Base-by-base conservation (phyloP, 2,329 filamentous ascomycete genomes). In the Fusarium xylarioides region DNA sequence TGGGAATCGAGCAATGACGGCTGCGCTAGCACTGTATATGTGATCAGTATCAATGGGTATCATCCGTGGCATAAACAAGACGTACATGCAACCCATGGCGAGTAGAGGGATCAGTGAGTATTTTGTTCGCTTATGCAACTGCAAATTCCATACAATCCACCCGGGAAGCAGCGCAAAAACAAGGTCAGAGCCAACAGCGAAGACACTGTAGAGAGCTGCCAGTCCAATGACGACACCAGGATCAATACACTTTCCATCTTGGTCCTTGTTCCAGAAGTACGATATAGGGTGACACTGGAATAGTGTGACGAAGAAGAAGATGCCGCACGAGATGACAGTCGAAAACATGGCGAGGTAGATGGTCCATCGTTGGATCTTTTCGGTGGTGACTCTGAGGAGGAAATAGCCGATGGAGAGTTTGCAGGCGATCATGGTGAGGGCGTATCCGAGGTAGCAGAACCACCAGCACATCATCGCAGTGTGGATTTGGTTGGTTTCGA, bases 101-200 rank as follows among this genome's bases (percentile, higher is more conserved):
- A 91, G 79, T 43, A 91, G 83, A 9, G 82, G 82, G 4, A 84
- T 85, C 32, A 90, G 77, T 0, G 86, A 81, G 6, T 82, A 44
- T 74, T 90, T 90, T 0, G 85, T 86, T 50, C 81, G 82, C 5
- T 70, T 73, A 42, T 84, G 83, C 80, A 91, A 87, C 52, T 89
- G 83, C 21, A 90, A 73, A 18, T 84, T 82, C 81, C 83, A 86
- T 1, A 91, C 82, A 9, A 91, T 82, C 63, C 86, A 84, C 3
- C 86, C 82, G 0, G 87, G 87, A 11, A 89, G 75, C 21, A 88
- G 72, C 7, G 85, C 86, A 50, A 87, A 81, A 0, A 82, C 82
- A 30, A 87, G 82, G 70, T 89, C 86, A 35, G 82, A 85, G 7
- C 83, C 66, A 18, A 85, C 84, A 30, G 83, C 84, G 8, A 84